These are phyloP conservation scores for Leishmania braziliensis DNA, from an alignment of 208 protist species.

Conservation along the genomic window DNA sequence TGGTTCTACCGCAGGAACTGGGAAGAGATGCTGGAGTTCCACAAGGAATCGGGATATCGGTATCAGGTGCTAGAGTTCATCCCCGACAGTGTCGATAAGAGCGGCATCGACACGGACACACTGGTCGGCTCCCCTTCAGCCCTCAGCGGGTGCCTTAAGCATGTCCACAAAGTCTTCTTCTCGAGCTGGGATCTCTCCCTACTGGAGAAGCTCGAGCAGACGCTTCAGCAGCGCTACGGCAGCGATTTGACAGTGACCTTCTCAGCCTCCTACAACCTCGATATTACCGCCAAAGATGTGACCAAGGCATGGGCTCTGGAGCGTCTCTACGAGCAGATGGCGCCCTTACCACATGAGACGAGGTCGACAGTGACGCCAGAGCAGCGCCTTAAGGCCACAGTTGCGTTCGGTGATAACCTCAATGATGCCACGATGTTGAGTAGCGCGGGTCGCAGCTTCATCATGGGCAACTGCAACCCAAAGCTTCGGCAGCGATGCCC, in stretches of 20 bases:
- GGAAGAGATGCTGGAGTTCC: slow-evolving; percentile 55
- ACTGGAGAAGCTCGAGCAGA: slow-evolving; percentile 29
- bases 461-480: slow-evolving; percentile 67
- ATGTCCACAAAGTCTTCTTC: slow-evolving; percentile 63
- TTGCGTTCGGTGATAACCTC: slow-evolving; percentile 70
- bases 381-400: slow-evolving; percentile 41
- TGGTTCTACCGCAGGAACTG: slow-evolving; percentile 39
- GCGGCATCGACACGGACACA: slow-evolving; percentile 12
- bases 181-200: slow-evolving; percentile 48
- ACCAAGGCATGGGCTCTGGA: slow-evolving; percentile 33
- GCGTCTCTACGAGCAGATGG: slow-evolving; percentile 34
- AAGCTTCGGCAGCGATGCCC: slow-evolving; percentile 52
- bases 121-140: not conserved
- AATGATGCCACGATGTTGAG: slow-evolving; percentile 72
- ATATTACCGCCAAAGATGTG: slow-evolving; percentile 31
- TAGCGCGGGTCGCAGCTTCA: slow-evolving; percentile 51
- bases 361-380: slow-evolving; percentile 9
- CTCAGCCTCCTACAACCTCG: slow-evolving; percentile 36
- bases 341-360: slow-evolving; percentile 33
- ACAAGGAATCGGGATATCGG: slow-evolving; percentile 46
- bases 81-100: not conserved
- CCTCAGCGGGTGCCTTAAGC: slow-evolving; percentile 15
- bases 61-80: slow-evolving; percentile 46
- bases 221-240: slow-evolving; percentile 38
- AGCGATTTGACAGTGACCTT: slow-evolving; percentile 36